These are phyloP conservation scores for Aurinia saxatilis DNA, from an alignment of 345 rosid species.

Conservation along the genomic window DNA sequence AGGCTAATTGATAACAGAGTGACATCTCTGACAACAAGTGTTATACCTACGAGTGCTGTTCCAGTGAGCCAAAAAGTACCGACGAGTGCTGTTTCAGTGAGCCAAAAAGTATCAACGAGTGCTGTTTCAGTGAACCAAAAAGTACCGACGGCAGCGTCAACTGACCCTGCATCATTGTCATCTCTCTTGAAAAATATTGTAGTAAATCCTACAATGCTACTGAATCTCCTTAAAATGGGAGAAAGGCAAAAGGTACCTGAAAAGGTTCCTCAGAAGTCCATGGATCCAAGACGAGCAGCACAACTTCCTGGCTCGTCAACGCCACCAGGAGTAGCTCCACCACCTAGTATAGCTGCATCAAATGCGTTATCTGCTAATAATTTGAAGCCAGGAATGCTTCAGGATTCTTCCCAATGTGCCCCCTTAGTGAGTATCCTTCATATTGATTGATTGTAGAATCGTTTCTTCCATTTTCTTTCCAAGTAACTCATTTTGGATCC, in stretches of 20 bases:
- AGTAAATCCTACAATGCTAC: slow-evolving; percentile 68
- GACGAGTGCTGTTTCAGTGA: slow-evolving; percentile 25
- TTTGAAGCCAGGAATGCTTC: slow-evolving; percentile 42
- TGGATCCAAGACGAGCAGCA: slow-evolving; percentile 32
- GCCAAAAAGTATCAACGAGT: slow-evolving; percentile 36
- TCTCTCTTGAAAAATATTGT: slow-evolving; percentile 58
- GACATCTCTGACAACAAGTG: slow-evolving; percentile 26
- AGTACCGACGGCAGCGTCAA: slow-evolving; percentile 21
- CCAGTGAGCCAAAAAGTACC: slow-evolving; percentile 34
- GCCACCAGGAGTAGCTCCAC: slow-evolving; percentile 32
- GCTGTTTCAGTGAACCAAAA: slow-evolving; percentile 33
- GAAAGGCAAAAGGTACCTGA: slow-evolving; percentile 56
- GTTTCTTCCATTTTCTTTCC: not conserved
- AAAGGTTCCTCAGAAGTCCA: slow-evolving; percentile 20
- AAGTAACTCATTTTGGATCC: slow-evolving; percentile 5
- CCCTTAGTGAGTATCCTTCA: slow-evolving; percentile 40
- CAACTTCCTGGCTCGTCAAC: slow-evolving; percentile 40
- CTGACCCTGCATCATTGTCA: slow-evolving; percentile 37
- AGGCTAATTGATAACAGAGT: slow-evolving; percentile 37
- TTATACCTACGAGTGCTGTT: slow-evolving; percentile 25
- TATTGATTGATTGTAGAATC: not conserved
- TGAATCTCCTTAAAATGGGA: slow-evolving; percentile 64
- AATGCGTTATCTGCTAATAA: slow-evolving; percentile 35
- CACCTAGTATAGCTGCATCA: slow-evolving; percentile 28
- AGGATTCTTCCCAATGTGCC: slow-evolving; percentile 35